Percentiles rank a stretch among this genome's conserved stretches.
phyloP scores from a whole-genome alignment of 495 filamentous ascomycete genomes.

The Penicillium longicatenatum region DNA sequence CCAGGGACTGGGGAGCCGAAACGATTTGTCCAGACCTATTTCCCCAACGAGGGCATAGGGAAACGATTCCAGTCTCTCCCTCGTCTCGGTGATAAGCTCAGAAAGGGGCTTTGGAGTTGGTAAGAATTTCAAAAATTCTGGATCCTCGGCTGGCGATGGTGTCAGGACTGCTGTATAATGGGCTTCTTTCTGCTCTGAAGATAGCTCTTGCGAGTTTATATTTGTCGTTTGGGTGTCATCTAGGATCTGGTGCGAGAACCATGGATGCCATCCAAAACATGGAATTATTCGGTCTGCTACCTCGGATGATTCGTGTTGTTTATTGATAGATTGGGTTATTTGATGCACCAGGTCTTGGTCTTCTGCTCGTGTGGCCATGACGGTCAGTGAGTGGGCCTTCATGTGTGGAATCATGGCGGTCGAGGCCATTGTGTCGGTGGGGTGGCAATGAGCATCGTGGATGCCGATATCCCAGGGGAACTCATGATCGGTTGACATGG shows the following conservation, averaged over 20 bases:
- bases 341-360: slow-evolving; percentile 84
- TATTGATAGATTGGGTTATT: slow-evolving; percentile 55
- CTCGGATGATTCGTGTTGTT: slow-evolving; percentile 12
- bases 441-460: slow-evolving; percentile 94
- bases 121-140: slow-evolving; percentile 63
- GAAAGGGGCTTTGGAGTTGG: slow-evolving; percentile 73
- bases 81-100: slow-evolving; percentile 64
- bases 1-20: slow-evolving; percentile 75
- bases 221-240: slow-evolving; percentile 54
- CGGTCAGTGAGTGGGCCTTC: slow-evolving; percentile 73
- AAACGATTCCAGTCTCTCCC: slow-evolving; percentile 58
- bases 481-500: slow-evolving; percentile 4
- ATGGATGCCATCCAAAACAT: slow-evolving; percentile 97
- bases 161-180: slow-evolving; percentile 76
- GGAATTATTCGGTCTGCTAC: slow-evolving; percentile 57
- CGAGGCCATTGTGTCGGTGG: slow-evolving; percentile 90
- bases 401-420: slow-evolving; percentile 68
- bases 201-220: not conserved
- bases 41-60: slow-evolving; percentile 82
- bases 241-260: slow-evolving; percentile 90
- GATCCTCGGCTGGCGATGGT: slow-evolving; percentile 50
- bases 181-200: slow-evolving; percentile 43
- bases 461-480: slow-evolving; percentile 88
- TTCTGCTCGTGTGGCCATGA: slow-evolving; percentile 86
- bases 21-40: slow-evolving; percentile 82